phyloP scores from a whole-genome alignment of 208 protist species.

The Sergeia podlipaevii region DNA sequence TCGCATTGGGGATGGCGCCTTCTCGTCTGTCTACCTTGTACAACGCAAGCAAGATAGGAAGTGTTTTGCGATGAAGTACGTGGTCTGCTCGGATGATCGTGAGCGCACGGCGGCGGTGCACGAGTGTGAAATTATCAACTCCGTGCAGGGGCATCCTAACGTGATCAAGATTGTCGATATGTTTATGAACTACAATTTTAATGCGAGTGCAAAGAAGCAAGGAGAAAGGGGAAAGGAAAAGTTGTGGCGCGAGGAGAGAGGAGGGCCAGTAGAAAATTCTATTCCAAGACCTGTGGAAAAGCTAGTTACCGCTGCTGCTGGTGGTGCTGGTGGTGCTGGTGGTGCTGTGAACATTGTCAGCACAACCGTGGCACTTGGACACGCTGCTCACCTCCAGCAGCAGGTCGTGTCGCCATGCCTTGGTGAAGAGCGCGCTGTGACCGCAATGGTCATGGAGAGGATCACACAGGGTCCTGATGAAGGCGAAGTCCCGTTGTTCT shows the following conservation, averaged over 20 bases:
- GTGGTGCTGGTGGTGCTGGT: neutral
- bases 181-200: conserved; percentile 46
- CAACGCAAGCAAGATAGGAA: conserved; percentile 4
- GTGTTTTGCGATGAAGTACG: conserved; percentile 38
- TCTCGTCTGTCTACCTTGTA: conserved; percentile 41
- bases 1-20: conserved; percentile 42
- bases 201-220: too few species aligned
- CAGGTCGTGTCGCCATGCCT: too few species aligned
- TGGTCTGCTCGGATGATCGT: conserved; percentile 29
- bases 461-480: neutral
- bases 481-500: conserved; percentile 1
- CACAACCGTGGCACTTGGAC: too few species aligned
- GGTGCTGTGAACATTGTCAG: neutral
- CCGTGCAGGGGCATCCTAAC: conserved; percentile 46
- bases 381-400: neutral
- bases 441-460: neutral
- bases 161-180: conserved; percentile 53
- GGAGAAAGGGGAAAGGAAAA: too few species aligned
- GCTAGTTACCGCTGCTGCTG: neutral
- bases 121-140: conserved; percentile 47
- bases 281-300: neutral
- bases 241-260: too few species aligned
- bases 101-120: conserved; percentile 30
- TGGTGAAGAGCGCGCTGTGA: too few species aligned
- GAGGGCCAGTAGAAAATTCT: too few species aligned